Evolutionary conservation across 73 alveolate genomes (phyloP).

Genomic region (Paramecium primaurelia): DNA sequence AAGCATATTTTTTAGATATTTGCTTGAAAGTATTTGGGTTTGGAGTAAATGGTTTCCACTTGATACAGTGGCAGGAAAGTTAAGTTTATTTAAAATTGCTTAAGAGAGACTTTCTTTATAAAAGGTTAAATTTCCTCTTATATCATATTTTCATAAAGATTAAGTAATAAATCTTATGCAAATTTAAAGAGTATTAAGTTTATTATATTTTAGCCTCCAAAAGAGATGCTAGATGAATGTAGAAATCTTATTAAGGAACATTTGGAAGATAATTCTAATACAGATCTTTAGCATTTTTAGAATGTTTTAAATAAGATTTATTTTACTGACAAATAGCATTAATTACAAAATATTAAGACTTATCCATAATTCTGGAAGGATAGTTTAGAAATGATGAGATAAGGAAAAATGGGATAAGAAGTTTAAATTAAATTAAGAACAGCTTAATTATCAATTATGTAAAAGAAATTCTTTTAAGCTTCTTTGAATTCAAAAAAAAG

Average conservation of each 20-base stretch:
- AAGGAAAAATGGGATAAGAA: background rate
- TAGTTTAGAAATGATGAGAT: background rate
- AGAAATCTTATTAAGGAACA: background rate
- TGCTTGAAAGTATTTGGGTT: slow-evolving; percentile 44
- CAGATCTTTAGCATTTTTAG: background rate
- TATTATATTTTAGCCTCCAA: background rate
- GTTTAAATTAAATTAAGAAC: background rate
- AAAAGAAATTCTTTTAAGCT: background rate
- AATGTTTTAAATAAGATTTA: background rate
- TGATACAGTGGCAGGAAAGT: background rate
- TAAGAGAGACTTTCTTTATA: background rate
- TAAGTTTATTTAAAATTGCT: background rate
- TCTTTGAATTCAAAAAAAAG: background rate
- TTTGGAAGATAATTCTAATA: background rate
- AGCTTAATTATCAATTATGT: background rate
- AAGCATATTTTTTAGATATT: background rate
- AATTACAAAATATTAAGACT: background rate
- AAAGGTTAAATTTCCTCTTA: background rate
- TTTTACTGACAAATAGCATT: background rate
- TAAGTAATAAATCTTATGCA: background rate
- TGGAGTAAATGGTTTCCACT: slow-evolving; percentile 49
- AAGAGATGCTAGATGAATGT: background rate
- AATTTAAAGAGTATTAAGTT: background rate
- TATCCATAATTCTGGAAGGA: background rate
- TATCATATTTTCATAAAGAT: background rate